These are phyloP conservation scores for Xylaria bambusicola DNA, from an alignment of 495 filamentous ascomycete genomes.

Conservation along the genomic window DNA sequence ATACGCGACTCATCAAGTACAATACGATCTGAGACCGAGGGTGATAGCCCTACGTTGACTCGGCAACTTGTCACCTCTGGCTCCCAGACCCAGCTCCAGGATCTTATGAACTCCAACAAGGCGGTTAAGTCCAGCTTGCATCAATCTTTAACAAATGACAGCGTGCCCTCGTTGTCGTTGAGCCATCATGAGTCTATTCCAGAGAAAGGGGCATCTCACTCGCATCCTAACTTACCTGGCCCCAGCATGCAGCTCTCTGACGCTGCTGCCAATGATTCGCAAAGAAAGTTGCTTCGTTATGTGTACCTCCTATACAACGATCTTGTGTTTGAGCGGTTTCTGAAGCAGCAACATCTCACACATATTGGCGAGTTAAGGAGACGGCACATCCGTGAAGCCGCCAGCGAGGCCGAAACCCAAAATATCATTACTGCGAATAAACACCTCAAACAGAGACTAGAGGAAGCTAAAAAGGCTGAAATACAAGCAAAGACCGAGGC, in stretches of 20 bases:
- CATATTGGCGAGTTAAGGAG: conserved; percentile 73
- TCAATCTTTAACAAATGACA: conserved; percentile 52
- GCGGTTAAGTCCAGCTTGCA: conserved; percentile 52
- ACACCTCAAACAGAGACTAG: conserved; percentile 65
- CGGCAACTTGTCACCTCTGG: conserved; percentile 45
- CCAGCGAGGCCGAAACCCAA: conserved; percentile 73
- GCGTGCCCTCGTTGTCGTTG: conserved; percentile 49
- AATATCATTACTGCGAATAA: conserved; percentile 72
- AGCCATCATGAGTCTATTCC: conserved; percentile 43
- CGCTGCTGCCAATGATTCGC: conserved; percentile 38
- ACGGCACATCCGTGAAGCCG: conserved; percentile 66
- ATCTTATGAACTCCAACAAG: conserved; percentile 57
- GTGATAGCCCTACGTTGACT: conserved; percentile 60
- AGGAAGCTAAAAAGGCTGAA: conserved; percentile 66
- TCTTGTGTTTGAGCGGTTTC: conserved; percentile 73
- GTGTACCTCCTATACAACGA: conserved; percentile 70
- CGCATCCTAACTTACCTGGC: conserved; percentile 15
- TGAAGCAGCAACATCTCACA: conserved; percentile 72
- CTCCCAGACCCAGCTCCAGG: conserved; percentile 53
- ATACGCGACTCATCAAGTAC: conserved; percentile 43
- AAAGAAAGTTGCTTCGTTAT: conserved; percentile 64
- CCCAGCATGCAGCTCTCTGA: conserved; percentile 10
- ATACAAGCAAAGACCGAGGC: conserved; percentile 65
- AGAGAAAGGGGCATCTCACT: conserved; percentile 30
- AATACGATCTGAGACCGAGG: conserved; percentile 37